Evolutionary conservation across 331 rosid genomes (phyloP).

Genomic region (Erythrophleum ivorense): DNA sequence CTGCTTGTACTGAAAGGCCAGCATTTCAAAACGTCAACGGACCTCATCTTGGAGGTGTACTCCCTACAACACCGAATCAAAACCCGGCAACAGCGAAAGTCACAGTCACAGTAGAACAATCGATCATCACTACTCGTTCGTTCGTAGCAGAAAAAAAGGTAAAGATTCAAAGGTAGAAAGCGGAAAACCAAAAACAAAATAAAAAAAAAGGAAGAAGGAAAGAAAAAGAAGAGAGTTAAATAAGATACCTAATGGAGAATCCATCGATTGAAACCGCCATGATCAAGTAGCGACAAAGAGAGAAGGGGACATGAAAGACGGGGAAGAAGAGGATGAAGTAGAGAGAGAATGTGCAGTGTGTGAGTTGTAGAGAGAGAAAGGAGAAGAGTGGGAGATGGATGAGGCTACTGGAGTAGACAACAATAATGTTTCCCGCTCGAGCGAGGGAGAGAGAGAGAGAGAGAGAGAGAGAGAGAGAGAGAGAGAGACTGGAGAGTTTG

Average conservation of each 20-base stretch:
- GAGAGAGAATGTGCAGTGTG: background rate
- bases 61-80: conserved; percentile 53
- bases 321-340: background rate
- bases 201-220: background rate
- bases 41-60: conserved; percentile 79
- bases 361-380: background rate
- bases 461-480: background rate
- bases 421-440: conserved; percentile 43
- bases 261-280: conserved; percentile 71
- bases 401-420: background rate
- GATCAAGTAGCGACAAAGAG: conserved; percentile 26
- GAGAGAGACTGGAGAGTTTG: background rate
- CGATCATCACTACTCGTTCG: background rate
- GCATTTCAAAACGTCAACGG: conserved; percentile 62
- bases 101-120: background rate
- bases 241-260: conserved; percentile 83
- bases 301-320: background rate
- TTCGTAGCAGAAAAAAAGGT: background rate
- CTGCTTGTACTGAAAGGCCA: conserved; percentile 64
- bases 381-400: conserved; percentile 17
- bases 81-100: background rate
- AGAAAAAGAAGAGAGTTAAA: background rate
- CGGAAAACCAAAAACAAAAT: background rate
- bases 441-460: conserved; percentile 21
- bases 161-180: conserved; percentile 7